Base-by-base conservation (phyloP, 2,329 filamentous ascomycete genomes). In the Clonostachys rosea region DNA sequence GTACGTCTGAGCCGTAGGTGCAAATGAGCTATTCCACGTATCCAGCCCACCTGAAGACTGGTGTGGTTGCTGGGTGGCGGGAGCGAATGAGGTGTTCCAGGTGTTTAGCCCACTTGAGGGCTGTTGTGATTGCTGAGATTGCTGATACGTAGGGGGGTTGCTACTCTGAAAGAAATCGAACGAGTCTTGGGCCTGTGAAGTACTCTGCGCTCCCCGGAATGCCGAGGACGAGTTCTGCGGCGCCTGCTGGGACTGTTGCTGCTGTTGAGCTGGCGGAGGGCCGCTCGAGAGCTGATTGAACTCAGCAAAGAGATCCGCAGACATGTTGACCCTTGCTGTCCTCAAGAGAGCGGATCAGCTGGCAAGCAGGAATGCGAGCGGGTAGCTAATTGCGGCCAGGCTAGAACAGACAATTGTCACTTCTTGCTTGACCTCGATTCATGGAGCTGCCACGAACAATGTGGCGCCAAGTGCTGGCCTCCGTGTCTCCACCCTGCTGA, bases 241-340 rank as follows among this genome's bases (percentile, higher is more conserved):
- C 17, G 34, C 24, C 8, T 10, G 11, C 18, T 13, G 18, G 13
- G 41, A 40, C 12, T 17, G 39, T 30, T 36, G 45, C 43, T 41
- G 47, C 33, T 39, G 24, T 9, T 10, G 24, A 30, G 24, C 24
- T 30, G 24, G 47, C 20, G 36, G 55, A 33, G 67, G 57, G 49
- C 62, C 52, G 47, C 60, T 64, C 45, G 75, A 70, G 53, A 72
- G 67, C 55, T 67, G 70, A 57, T 77, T 79, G 55, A 86, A 84
- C 54, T 81, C 78, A 47, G 80, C 81, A 58, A 85, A 81, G 48
- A 86, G 75, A 63, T 85, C 81, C 51, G 81, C 79, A 55, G 82
- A 86, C 81, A 85, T 86, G 50, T 35, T 60, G 49, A 14, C 36
- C 36, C 14, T 39, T n/a, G 17, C 14, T 14, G 36, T n/a, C 24